phyloP scores from a whole-genome alignment of 805 yeast species.

The Jamesozyma lodderae region DNA sequence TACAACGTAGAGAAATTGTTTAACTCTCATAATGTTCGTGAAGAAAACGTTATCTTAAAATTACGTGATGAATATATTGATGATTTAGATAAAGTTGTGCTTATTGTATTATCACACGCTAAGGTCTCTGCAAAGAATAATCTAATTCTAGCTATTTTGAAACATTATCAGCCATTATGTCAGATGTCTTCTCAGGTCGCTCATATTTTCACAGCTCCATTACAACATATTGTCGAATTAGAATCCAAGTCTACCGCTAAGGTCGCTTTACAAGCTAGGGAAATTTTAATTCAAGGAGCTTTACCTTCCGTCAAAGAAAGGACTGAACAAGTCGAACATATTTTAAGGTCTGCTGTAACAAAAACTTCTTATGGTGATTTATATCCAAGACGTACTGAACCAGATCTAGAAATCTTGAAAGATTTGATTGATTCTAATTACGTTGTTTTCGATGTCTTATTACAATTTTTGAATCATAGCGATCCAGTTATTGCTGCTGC shows the following conservation, averaged over 20 bases:
- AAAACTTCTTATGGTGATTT: slow-evolving; percentile 84
- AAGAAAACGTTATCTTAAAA: slow-evolving; percentile 79
- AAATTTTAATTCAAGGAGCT: slow-evolving; percentile 91
- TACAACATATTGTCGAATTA: slow-evolving; percentile 75
- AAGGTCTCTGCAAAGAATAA: slow-evolving; percentile 90
- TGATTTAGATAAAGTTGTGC: slow-evolving; percentile 63
- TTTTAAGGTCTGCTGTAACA: slow-evolving; percentile 82
- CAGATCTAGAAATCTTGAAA: slow-evolving; percentile 67
- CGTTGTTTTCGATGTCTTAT: slow-evolving; percentile 90
- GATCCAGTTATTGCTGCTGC: slow-evolving; percentile 91
- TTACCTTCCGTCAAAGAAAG: slow-evolving; percentile 93
- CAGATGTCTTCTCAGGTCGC: slow-evolving; percentile 66
- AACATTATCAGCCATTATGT: slow-evolving; percentile 70
- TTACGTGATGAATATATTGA: slow-evolving; percentile 83
- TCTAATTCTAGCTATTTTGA: slow-evolving; percentile 75
- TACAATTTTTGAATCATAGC: slow-evolving; percentile 75
- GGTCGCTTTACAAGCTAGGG: slow-evolving; percentile 92
- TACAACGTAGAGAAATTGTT: slow-evolving; percentile 70
- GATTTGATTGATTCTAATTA: slow-evolving; percentile 95
- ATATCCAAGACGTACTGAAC: slow-evolving; percentile 65
- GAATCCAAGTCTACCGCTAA: slow-evolving; percentile 88
- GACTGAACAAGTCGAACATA: slow-evolving; percentile 95
- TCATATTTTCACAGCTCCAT: slow-evolving; percentile 54
- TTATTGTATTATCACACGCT: slow-evolving; percentile 75
- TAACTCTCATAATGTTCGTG: slow-evolving; percentile 65